Base-by-base conservation (phyloP, 2,329 filamentous ascomycete species). In the Cladophialophora exuberans region DNA sequence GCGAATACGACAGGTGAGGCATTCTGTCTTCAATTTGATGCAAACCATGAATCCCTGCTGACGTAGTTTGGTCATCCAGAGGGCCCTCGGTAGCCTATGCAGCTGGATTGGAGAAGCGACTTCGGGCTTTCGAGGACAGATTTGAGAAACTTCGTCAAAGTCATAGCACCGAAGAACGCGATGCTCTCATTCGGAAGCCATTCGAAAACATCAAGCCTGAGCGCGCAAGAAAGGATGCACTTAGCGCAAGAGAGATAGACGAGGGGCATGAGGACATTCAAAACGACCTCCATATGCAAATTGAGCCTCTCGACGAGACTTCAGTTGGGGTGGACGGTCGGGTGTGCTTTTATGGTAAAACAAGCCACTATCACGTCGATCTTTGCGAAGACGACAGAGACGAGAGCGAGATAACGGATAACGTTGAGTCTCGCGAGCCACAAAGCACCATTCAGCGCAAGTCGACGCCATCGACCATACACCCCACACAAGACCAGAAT, bases 361-460 rank as follows among this genome's bases (percentile, higher is more conserved):
- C 48, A 42, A 51, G 48, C 23, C 48, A 42, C 17, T 51, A 51
- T 18, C 48, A 51, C 17, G 36, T 51, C n/a, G 48, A 35, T 33
- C 48, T n/a, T 18, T 26, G 26, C 11, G 48, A 43, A 26, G 48
- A 51, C 15, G 35, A 30, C 15, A 36, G 10, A 13, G 25, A 31
- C 7, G 35, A 25, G 35, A 28, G 31, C 7, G 11, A 22, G 48
- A n/a, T 51, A 10, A 23, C 36, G 22, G 15, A 15, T 18, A 35
- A 9, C 43, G 10, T 13, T 15, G 45, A 38, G 22, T 9, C 6
- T 2, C 20, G 13, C n/a, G 45, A 28, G 20, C 45, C 22, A 23
- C 45, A 38, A n/a, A 5, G 17, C 17, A 41, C n/a, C 6, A 18
- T 23, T 20, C 25, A 42, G 35, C 23, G 17, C 11, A 15, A 33